phyloP scores from a whole-genome alignment of 225 moss, liverwort and hornwort species.

The Polytrichum commune region DNA sequence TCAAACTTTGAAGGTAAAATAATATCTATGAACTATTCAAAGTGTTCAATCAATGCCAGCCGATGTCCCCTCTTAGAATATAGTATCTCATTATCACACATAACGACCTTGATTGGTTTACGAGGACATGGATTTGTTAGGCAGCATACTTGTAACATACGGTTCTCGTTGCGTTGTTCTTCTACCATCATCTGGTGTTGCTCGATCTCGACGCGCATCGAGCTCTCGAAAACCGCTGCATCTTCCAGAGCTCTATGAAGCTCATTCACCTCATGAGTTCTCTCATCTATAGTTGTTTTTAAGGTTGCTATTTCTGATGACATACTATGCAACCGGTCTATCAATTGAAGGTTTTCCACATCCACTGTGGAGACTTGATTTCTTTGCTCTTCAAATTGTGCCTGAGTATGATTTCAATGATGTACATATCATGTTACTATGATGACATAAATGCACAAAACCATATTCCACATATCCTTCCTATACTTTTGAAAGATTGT shows the following conservation, averaged over 20 bases:
- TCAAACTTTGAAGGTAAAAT: no score
- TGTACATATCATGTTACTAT: neutral
- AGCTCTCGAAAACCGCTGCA: conserved; percentile 76
- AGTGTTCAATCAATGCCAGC: no score
- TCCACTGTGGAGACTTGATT: conserved; percentile 90
- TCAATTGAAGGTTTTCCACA: conserved; percentile 95
- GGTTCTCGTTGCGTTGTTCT: conserved; percentile 66
- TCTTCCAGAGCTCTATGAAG: conserved; percentile 83
- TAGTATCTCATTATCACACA: no score
- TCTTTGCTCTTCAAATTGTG: conserved; percentile 89
- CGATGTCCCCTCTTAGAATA: no score
- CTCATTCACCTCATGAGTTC: conserved; percentile 71
- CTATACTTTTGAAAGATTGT: neutral
- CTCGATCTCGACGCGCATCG: conserved; percentile 87
- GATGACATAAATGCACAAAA: neutral
- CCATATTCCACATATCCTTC: neutral
- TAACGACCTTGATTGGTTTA: no score
- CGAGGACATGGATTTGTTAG: no score
- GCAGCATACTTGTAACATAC: conserved; percentile 52
- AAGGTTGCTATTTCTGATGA: conserved; percentile 87
- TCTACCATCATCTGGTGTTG: conserved; percentile 65
- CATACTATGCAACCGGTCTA: conserved; percentile 88
- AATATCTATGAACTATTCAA: no score
- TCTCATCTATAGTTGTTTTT: conserved; percentile 74
- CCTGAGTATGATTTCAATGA: conserved; percentile 31